Evolutionary conservation across 495 filamentous ascomycete species (phyloP), one percentile per base, ranked within the genome.

Genomic region (Trichoderma erinaceum): DNA sequence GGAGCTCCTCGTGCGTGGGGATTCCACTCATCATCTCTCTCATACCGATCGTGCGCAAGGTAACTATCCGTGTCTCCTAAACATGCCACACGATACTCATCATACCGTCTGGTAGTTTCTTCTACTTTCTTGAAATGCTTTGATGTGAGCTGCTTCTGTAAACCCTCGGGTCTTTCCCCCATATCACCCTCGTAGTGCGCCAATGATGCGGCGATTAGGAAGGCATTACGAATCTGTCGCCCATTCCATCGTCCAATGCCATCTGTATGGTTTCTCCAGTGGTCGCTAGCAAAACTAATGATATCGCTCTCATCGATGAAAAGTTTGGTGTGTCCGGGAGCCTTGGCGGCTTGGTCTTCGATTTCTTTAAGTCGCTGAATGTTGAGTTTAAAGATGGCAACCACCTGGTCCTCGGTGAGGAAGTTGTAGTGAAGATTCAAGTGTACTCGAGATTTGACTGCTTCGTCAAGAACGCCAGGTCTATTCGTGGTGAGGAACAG

Each of bases 311-410:
- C 69, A 10, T 64, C 21, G 61, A 70, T 67, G 35, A 68, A 63
- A 15, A 70, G 66, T 1, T 56, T 48, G 46, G 29, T 65, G 21
- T 64, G 44, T 18, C 65, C 16, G 63, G 25, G 25, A 23, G 65
- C 65, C 27, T 48, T 66, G 21, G 65, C 65, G 21, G 65, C 65
- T n/a, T 46, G 68, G 68, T 66, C 38, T 76, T 70, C 79, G 74
- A 85, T 84, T 68, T 86, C 84, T 72, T 82, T 81, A 7, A 90
- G 87, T 56, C 83, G 70, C 68, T 87, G 84, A 58, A 81, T 73
- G 67, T 93, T 92, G 79, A 89, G 85, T 78, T 86, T 87, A 88
- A 90, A 95, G n/a, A 95, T 87, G 68, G 81, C 84, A 63, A 86
- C 86, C 75, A 89, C 88, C 12, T 90, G 90, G 71, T 88, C 88